Percentiles rank a stretch among this genome's conserved stretches.
These are phyloP conservation scores for Pholiota microspora DNA, from an alignment of 768 basidiomycete genomes.

Conservation along the genomic window DNA sequence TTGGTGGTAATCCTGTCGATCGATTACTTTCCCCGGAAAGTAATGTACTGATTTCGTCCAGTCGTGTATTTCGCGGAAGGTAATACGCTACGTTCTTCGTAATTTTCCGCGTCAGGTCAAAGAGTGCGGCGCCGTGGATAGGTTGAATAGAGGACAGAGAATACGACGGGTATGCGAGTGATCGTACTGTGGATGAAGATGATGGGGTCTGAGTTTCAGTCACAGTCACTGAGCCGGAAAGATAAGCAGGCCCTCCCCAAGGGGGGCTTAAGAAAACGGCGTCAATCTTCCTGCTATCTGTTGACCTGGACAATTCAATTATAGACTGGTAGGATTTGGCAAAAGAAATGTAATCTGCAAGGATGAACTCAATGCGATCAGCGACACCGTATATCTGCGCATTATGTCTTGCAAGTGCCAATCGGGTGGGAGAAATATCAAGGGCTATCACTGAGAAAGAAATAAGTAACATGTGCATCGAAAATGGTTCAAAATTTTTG, in stretches of 20 bases:
- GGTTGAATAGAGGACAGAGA: conserved; percentile 73
- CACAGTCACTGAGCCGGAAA: conserved; percentile 41
- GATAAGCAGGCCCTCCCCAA: conserved; percentile 87
- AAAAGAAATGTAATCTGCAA: conserved; percentile 82
- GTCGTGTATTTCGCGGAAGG: conserved; percentile 76
- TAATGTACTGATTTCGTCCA: conserved; percentile 65
- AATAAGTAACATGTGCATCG: neutral
- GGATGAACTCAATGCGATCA: conserved; percentile 92
- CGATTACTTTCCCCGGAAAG: conserved; percentile 15
- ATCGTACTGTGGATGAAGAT: conserved; percentile 12
- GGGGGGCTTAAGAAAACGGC: conserved; percentile 93
- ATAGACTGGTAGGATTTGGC: conserved; percentile 48
- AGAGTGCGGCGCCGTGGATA: conserved; percentile 80
- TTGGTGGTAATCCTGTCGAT: neutral
- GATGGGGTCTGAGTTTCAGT: conserved; percentile 1
- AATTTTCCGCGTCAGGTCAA: conserved; percentile 64
- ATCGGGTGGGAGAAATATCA: conserved; percentile 80
- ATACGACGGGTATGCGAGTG: conserved; percentile 49
- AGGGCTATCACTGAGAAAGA: conserved; percentile 79
- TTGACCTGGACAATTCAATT: conserved; percentile 20
- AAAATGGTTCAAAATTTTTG: conserved; percentile 4
- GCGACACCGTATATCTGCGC: conserved; percentile 93
- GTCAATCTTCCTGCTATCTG: conserved; percentile 59
- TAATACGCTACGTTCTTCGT: conserved; percentile 88
- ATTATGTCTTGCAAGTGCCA: conserved; percentile 91